These are phyloP conservation scores for Xylaria nigripes DNA, from an alignment of 495 filamentous ascomycete genomes.

Conservation along the genomic window DNA sequence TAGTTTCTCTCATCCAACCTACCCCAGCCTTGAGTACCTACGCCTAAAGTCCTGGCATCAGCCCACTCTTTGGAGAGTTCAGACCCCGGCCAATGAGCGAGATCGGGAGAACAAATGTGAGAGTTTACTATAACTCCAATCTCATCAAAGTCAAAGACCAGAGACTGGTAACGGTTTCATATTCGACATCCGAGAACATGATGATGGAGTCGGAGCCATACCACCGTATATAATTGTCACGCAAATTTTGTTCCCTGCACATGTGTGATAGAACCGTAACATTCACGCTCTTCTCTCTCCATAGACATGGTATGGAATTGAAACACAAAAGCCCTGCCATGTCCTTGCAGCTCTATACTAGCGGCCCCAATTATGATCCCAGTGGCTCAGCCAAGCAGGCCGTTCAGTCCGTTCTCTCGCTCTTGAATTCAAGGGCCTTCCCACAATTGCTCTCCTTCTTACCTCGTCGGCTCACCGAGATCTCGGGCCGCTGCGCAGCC, in stretches of 20 bases:
- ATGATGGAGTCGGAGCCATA: neutral
- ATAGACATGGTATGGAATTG: too few species aligned
- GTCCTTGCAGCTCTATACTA: neutral
- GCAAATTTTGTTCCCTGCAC: neutral
- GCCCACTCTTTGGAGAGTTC: constrained; percentile 5
- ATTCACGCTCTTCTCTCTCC: neutral
- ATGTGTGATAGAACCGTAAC: neutral
- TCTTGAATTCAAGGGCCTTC: neutral
- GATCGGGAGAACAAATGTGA: neutral
- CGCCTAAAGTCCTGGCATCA: neutral
- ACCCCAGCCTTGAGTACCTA: neutral
- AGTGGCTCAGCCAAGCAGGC: neutral
- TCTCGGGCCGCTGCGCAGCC: constrained; percentile 1
- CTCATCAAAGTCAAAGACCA: neutral
- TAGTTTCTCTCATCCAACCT: neutral
- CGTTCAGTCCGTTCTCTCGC: neutral
- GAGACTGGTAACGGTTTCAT: neutral
- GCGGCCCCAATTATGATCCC: neutral
- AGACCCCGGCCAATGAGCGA: constrained; percentile 4
- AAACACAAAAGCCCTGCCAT: neutral
- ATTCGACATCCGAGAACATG: neutral
- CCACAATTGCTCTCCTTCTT: neutral
- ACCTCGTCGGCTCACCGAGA: constrained; percentile 4
- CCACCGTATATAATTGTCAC: neutral
- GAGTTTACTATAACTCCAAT: neutral